phyloP scores from a whole-genome alignment of 202 grass and related monocot species.

The Saccharum hybrid region DNA sequence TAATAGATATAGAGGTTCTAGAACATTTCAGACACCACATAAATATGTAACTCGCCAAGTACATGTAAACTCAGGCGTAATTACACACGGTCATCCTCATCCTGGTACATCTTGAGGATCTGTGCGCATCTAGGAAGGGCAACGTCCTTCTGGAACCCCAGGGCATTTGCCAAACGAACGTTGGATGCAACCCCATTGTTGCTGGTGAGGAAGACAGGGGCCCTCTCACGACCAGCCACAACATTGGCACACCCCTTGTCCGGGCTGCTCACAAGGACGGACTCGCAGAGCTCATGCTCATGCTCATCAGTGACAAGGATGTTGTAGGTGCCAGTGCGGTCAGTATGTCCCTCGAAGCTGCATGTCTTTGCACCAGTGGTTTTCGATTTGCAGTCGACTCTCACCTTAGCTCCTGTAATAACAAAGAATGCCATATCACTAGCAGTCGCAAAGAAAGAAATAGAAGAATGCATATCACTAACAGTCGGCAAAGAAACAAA shows the following conservation, averaged over 20 bases:
- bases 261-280: no score
- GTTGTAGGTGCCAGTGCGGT: no score
- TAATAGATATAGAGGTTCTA: conserved; percentile 14
- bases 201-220: conserved; percentile 83
- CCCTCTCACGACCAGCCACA: conserved; percentile 74
- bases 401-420: no score
- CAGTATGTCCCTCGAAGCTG: no score
- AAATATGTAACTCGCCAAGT: neutral
- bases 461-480: no score
- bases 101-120: conserved; percentile 77
- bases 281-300: no score
- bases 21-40: neutral
- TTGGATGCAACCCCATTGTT: conserved; percentile 81
- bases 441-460: no score
- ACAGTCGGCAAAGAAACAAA: no score
- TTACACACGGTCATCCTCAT: conserved; percentile 53
- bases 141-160: conserved; percentile 75
- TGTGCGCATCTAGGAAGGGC: conserved; percentile 52
- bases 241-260: conserved; percentile 52
- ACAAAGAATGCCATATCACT: no score
- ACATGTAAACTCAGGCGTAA: neutral
- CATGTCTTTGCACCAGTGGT: no score
- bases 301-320: no score
- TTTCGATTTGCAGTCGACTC: no score
- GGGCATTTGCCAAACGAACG: conserved; percentile 66